Evolutionary conservation across 257 asterid species (phyloP).

Genomic region (Echites panduratus): DNA sequence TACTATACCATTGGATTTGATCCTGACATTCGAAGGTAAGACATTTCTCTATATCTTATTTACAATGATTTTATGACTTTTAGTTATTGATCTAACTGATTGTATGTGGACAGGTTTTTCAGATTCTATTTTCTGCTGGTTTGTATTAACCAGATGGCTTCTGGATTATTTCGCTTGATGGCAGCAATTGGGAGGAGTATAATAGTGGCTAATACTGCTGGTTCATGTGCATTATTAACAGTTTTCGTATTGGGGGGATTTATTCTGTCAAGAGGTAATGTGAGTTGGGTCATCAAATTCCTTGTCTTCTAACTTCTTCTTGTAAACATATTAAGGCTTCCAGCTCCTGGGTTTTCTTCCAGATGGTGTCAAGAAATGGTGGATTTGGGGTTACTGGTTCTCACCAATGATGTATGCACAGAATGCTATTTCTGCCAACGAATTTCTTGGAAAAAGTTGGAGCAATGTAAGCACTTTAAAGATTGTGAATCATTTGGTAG

Average conservation of each 20-base stretch:
- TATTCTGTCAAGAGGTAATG: conserved; percentile 70
- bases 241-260: conserved; percentile 90
- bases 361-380: conserved; percentile 45
- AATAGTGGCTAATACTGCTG: conserved; percentile 89
- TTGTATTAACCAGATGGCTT: conserved; percentile 83
- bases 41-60: neutral
- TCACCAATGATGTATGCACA: conserved; percentile 96
- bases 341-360: neutral
- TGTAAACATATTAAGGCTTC: neutral
- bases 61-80: neutral
- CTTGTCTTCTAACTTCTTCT: neutral
- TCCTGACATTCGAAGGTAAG: conserved; percentile 69
- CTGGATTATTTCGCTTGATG: conserved; percentile 79
- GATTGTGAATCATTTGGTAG: conserved; percentile 8
- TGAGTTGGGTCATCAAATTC: neutral
- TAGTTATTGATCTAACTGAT: neutral
- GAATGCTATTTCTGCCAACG: conserved; percentile 81
- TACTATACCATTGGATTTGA: conserved; percentile 86
- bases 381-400: conserved; percentile 98
- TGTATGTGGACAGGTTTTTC: conserved; percentile 50
- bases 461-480: conserved; percentile 31
- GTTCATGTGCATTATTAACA: conserved; percentile 76
- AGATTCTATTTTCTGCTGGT: conserved; percentile 57
- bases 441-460: conserved; percentile 84
- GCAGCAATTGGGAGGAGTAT: conserved; percentile 77